Percentiles rank a stretch among this genome's conserved stretches.
Evolutionary conservation across 805 yeast species (phyloP).

Genomic region (Huiozyma sinensis): DNA sequence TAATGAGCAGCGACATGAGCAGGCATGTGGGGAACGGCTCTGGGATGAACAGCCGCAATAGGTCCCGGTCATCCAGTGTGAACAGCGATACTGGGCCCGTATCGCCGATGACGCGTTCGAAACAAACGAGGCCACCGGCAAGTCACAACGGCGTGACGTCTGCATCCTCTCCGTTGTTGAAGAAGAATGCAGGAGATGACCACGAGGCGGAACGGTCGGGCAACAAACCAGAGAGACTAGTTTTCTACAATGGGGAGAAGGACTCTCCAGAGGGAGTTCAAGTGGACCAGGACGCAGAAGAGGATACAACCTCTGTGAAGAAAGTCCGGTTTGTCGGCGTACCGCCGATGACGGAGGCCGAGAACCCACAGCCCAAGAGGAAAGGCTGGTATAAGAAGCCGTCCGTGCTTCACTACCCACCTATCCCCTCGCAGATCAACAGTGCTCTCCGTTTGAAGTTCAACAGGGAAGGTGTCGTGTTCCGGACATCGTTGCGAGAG

Average conservation of each 20-base stretch:
- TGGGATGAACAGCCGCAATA: background rate
- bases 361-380: conserved; percentile 24
- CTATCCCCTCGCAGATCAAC: conserved; percentile 18
- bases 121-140: background rate
- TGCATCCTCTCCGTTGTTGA: background rate
- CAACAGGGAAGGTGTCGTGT: conserved; percentile 28
- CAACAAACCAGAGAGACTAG: background rate
- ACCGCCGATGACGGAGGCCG: conserved; percentile 25
- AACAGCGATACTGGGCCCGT: conserved; percentile 1
- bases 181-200: background rate
- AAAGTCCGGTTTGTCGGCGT: conserved; percentile 29
- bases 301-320: conserved; percentile 6
- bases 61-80: conserved; percentile 4
- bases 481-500: conserved; percentile 23
- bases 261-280: background rate
- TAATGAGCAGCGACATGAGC: conserved; percentile 5
- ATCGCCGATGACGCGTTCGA: background rate
- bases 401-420: conserved; percentile 25
- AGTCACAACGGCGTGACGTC: background rate
- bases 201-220: background rate
- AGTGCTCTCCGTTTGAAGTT: conserved; percentile 8
- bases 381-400: conserved; percentile 31
- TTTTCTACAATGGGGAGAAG: background rate
- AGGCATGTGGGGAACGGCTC: background rate
- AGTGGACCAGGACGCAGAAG: background rate